A percentile compares a stretch with the other conserved stretches of the same genome.
phyloP scores from a whole-genome alignment of 805 yeast species.

The Zygotorulaspora florentina region DNA sequence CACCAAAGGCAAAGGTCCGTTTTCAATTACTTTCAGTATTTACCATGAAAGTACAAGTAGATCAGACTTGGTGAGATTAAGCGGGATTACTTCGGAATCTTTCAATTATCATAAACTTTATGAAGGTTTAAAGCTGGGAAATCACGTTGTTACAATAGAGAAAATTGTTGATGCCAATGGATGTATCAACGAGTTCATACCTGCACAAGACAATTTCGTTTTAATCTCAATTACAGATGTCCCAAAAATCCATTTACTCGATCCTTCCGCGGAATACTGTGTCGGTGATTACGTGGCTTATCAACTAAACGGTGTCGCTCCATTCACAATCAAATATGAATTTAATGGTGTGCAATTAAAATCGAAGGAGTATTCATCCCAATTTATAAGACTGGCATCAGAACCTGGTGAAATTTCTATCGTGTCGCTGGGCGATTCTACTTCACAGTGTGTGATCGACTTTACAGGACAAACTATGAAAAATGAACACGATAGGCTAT shows the following conservation, averaged over 20 bases:
- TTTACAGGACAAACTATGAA: conserved; percentile 41
- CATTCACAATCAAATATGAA: conserved; percentile 68
- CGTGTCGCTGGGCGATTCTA: conserved; percentile 66
- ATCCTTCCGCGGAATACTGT: conserved; percentile 56
- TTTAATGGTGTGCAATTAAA: conserved; percentile 61
- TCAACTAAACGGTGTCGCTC: conserved; percentile 71
- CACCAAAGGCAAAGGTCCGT: conserved; percentile 56
- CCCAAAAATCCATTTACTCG: conserved; percentile 56
- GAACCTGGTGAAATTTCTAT: conserved; percentile 74
- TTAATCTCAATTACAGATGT: conserved; percentile 66
- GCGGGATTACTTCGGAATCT: conserved; percentile 38
- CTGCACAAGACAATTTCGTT: conserved; percentile 38
- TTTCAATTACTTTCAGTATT: conserved; percentile 51
- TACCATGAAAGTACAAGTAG: conserved; percentile 58
- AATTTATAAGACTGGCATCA: conserved; percentile 68
- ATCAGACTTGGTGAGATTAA: conserved; percentile 43
- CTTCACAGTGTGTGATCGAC: conserved; percentile 66
- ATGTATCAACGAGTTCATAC: conserved; percentile 49
- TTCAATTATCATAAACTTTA: conserved; percentile 44
- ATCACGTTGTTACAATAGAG: conserved; percentile 55
- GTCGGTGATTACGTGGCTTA: conserved; percentile 88
- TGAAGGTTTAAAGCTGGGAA: conserved; percentile 60
- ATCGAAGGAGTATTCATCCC: conserved; percentile 48
- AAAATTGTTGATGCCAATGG: conserved; percentile 66
- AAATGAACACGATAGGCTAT: conserved; percentile 32